A percentile compares a stretch with the other conserved stretches of the same genome.
Evolutionary conservation across 2,329 filamentous ascomycete genomes (phyloP).

Genomic region (Sporothrix pallida): DNA sequence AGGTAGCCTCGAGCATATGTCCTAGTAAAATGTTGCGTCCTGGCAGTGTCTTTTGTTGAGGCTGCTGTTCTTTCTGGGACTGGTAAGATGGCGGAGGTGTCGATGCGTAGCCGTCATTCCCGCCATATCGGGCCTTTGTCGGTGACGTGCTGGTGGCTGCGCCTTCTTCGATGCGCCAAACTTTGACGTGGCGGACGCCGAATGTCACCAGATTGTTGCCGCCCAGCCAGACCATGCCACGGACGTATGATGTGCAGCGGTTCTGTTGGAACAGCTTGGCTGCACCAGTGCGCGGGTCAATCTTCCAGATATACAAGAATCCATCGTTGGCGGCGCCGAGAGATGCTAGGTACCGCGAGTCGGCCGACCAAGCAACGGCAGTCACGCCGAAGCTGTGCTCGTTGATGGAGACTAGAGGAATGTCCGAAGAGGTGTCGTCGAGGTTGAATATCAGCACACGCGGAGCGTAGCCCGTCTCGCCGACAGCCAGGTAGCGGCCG

Average conservation of each 20-base stretch:
- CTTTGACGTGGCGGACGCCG: slow-evolving; percentile 88
- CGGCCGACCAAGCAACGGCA: slow-evolving; percentile 85
- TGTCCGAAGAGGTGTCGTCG: slow-evolving; percentile 78
- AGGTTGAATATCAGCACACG: slow-evolving; percentile 89
- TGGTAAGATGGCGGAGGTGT: slow-evolving; percentile 45
- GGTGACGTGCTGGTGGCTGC: slow-evolving; percentile 53
- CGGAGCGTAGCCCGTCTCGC: slow-evolving; percentile 93
- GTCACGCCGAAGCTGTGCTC: slow-evolving; percentile 92
- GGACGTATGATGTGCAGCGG: slow-evolving; percentile 86
- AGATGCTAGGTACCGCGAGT: slow-evolving; percentile 85
- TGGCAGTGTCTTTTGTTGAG: slow-evolving; percentile 69
- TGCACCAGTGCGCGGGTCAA: slow-evolving; percentile 80
- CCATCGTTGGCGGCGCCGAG: slow-evolving; percentile 90
- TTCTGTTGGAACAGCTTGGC: slow-evolving; percentile 83
- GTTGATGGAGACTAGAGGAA: slow-evolving; percentile 80
- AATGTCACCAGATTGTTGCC: slow-evolving; percentile 79
- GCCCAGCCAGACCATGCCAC: slow-evolving; percentile 90
- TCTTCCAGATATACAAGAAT: slow-evolving; percentile 88
- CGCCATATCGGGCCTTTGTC: slow-evolving; percentile 62
- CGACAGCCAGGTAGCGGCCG: slow-evolving; percentile 85
- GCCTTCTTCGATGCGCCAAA: slow-evolving; percentile 83
- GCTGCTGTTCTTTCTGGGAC: slow-evolving; percentile 23
- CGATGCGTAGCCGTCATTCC: slow-evolving; percentile 53
- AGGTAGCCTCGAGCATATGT: slow-evolving; percentile 79
- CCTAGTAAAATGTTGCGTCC: slow-evolving; percentile 90